Percentiles rank a stretch among this genome's conserved stretches.
These are phyloP conservation scores for Herpetospermum pedunculosum DNA, from an alignment of 306 rosid species.

Conservation along the genomic window DNA sequence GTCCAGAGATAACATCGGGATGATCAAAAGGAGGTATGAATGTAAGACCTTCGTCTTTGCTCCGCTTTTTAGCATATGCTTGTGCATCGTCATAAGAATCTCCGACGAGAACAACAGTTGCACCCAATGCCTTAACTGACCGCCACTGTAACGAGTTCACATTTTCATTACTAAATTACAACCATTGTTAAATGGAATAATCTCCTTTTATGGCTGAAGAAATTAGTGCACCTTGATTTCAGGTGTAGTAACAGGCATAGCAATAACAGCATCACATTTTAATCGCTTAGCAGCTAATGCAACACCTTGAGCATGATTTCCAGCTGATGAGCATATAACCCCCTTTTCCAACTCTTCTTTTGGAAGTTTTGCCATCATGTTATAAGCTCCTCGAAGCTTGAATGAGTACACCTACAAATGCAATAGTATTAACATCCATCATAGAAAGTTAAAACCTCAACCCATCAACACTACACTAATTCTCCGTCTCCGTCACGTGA, in stretches of 20 bases:
- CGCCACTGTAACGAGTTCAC: conserved; percentile 42
- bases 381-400: conserved; percentile 95
- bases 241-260: conserved; percentile 83
- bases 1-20: conserved; percentile 87
- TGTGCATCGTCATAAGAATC: conserved; percentile 96
- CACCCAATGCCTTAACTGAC: conserved; percentile 76
- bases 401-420: conserved; percentile 78
- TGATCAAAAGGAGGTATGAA: conserved; percentile 94
- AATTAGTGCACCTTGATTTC: conserved; percentile 59
- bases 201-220: not conserved
- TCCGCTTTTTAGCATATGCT: conserved; percentile 68
- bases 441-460: too few species aligned
- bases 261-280: conserved; percentile 71
- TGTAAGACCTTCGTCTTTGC: conserved; percentile 51
- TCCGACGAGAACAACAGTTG: conserved; percentile 73
- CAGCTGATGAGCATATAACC: conserved; percentile 94
- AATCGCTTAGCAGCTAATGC: conserved; percentile 77
- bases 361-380: conserved; percentile 87
- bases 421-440: too few species aligned
- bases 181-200: not conserved
- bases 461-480: too few species aligned
- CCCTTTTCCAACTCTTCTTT: conserved; percentile 58
- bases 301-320: conserved; percentile 98
- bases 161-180: not conserved
- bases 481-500: too few species aligned